phyloP scores from a whole-genome alignment of 208 protist genomes.

The Acanthamoeba rhysodes region DNA sequence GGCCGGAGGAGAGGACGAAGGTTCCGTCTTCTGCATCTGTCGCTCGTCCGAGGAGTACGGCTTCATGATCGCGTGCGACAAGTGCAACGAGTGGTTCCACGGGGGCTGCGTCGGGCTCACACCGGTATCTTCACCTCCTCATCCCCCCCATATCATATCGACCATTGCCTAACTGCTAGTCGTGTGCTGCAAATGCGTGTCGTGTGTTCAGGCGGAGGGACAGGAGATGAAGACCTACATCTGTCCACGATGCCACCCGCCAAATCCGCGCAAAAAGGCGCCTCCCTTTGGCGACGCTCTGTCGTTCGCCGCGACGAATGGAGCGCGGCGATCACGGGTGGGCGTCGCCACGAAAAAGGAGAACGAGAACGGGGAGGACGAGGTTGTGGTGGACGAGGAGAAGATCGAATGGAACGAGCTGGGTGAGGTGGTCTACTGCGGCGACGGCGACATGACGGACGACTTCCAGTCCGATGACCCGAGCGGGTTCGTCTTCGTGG shows the following conservation, averaged over 20 bases:
- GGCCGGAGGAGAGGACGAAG: background rate
- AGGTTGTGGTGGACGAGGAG: conserved; percentile 26
- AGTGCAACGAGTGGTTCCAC: conserved; percentile 87
- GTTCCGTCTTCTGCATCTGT: conserved; percentile 73
- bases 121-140: background rate
- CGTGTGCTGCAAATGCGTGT: no score
- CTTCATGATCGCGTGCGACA: conserved; percentile 87
- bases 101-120: conserved; percentile 83
- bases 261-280: conserved; percentile 47
- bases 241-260: conserved; percentile 27
- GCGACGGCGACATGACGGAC: conserved; percentile 55
- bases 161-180: background rate
- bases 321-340: background rate
- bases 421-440: conserved; percentile 57
- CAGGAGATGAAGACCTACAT: conserved; percentile 57
- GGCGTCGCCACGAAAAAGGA: background rate
- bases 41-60: conserved; percentile 75
- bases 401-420: conserved; percentile 45
- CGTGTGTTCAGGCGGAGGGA: conserved; percentile 4
- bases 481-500: conserved; percentile 45
- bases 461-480: conserved; percentile 22
- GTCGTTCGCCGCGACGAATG: conserved; percentile 1
- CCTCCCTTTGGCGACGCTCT: conserved; percentile 36
- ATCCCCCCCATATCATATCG: no score
- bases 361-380: background rate